Evolutionary conservation across 768 basidiomycete genomes (phyloP), one percentile per base, ranked within the genome.

Genomic region (Lactarius sanguifluus): DNA sequence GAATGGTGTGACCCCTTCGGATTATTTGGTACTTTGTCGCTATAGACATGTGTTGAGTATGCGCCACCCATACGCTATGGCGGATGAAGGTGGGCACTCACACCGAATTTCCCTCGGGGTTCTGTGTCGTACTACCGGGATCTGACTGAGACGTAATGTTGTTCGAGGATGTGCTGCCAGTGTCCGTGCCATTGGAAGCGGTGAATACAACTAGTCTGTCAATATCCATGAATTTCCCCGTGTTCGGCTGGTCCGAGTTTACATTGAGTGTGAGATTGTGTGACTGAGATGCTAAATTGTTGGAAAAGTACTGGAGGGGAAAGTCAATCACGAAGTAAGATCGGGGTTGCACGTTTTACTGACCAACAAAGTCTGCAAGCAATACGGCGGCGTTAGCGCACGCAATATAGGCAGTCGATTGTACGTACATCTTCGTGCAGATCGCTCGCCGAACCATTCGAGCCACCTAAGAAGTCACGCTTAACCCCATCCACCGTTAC

Each of bases 401-500:
- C 18, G 1, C 47, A 3, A 43, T 23, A 34, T 23, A 9, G 32
- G 47, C 18, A 25, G 16, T 16, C 15, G 32, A 13, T 43, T 6
- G 40, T 5, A 67, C 73, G 38, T 69, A 80, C 79, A 72, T 73
- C 64, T 15, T 72, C 18, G 63, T 78, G 80, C 57, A 79, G 73
- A n/a, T 61, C 65, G 16, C 74, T 68, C n/a, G 75, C 75, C 59
- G 74, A 61, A 13, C 78, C 80, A 63, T 75, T 71, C 30, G 76
- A 72, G 16, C 80, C 80, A 59, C 79, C 80, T 16, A 73, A 72
- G 63, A 81, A 68, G n/a, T 70, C 64, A 50, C 69, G 73, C 0
- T 69, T 70, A 52, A 75, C 57, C 6, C 80, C 82, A 70, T 87
- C 84, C 32, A 85, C 57, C 2, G 76, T 74, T 32, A 85, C 73